Base-by-base conservation (phyloP, 352 stramenopile genomes). In the Globisporangium radiosum region DNA sequence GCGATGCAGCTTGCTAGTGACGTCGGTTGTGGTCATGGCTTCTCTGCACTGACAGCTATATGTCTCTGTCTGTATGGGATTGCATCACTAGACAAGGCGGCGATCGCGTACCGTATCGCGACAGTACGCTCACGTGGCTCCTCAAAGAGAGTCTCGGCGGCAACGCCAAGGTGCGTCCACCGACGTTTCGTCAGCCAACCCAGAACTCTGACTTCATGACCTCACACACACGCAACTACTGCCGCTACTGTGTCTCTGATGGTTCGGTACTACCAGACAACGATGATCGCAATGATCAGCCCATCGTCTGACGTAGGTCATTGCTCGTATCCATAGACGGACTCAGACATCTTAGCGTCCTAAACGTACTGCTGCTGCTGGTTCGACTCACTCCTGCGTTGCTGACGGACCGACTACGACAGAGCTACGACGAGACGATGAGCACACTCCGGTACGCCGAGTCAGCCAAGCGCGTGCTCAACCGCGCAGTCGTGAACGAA, bases 371-470 rank as follows among this genome's bases (percentile, higher is more conserved):
- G 25, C 25, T 25, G 25, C 25, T 25, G 25, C 25, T 33, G 25
- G 25, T 33, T 33, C 1, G 25, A 33, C 25, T 33, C 25, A 33
- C 25, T 33, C 2, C 1, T 33, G 25, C 25, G 2, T 33, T 33
- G 25, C 25, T 33, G 25, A 3, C 25, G 25, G 25, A 33, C 25
- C 25, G 25, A 33, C 25, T 33, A 33, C 25, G 3, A 10, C 38
- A 90, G 71, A 94, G 84, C 53, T 94, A 94, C 55, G 82, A 92
- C 7, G 85, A 94, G 50, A 92, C 82, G 3, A 87, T 94, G 82
- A 92, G 81, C 65, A 94, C 85, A 3, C 56, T 94, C 6, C 81
- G 85, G 4, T 94, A 94, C 47, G 85, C 85, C 4, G 82, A 94
- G 62, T 92, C 82, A 0, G 82, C 85, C 33, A 94, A 94, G 62